phyloP scores from a whole-genome alignment of 2,329 filamentous ascomycete genomes.

The Penicillium sumatraense region DNA sequence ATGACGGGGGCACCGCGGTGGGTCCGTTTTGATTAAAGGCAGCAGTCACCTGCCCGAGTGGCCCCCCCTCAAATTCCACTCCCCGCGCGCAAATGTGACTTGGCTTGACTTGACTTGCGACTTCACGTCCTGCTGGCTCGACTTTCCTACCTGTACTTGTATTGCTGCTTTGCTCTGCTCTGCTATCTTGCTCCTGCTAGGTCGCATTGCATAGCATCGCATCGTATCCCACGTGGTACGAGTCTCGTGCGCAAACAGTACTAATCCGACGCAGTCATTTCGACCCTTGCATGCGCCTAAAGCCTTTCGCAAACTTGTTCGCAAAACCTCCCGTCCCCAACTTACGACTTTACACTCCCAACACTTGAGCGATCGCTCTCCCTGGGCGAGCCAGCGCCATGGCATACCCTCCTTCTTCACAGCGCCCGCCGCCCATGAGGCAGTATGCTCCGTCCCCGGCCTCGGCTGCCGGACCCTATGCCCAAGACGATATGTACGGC shows the following conservation, averaged over 20 bases:
- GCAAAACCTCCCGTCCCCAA: slow-evolving; percentile 1
- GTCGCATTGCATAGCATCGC: background rate
- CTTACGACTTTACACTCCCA: background rate
- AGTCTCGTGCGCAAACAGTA: slow-evolving; percentile 7
- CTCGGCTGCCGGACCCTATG: slow-evolving; percentile 27
- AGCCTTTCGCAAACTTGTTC: background rate
- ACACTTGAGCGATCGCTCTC: background rate
- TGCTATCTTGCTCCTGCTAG: background rate
- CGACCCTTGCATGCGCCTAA: slow-evolving; percentile 18
- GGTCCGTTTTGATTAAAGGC: slow-evolving; percentile 11
- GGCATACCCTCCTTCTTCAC: slow-evolving; percentile 42
- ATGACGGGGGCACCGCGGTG: background rate
- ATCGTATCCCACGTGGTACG: slow-evolving; percentile 4
- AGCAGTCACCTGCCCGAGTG: background rate
- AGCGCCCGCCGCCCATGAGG: slow-evolving; percentile 39
- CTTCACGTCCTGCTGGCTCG: background rate
- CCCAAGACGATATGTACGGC: slow-evolving; percentile 35
- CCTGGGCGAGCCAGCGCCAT: slow-evolving; percentile 26
- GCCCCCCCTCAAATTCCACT: slow-evolving; percentile 3
- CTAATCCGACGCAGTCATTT: background rate
- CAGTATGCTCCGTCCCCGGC: slow-evolving; percentile 31
- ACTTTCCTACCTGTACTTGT: too few relatives aligned
- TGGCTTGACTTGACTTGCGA: background rate
- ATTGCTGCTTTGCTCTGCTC: too few relatives aligned
- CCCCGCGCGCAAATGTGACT: background rate